Evolutionary conservation across 768 basidiomycete genomes (phyloP).

Genomic region (Albatrellus ellisii): DNA sequence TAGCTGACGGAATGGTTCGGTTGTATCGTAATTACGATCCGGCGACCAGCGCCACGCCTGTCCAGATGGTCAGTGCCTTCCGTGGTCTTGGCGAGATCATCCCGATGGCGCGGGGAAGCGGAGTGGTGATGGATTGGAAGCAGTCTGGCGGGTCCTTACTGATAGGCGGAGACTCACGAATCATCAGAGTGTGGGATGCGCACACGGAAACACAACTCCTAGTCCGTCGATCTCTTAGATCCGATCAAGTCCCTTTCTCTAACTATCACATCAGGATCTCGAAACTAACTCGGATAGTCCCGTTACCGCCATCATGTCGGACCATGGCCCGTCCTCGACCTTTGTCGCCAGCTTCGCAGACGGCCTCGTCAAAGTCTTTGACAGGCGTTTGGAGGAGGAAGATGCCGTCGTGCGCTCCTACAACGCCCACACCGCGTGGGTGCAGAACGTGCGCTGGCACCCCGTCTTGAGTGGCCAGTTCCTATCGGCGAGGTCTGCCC

Average conservation of each 20-base stretch:
- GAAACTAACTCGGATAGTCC: slow-evolving; percentile 85
- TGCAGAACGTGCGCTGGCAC: slow-evolving; percentile 84
- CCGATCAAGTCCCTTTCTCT: background rate
- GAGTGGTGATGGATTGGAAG: slow-evolving; percentile 88
- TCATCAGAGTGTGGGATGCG: slow-evolving; percentile 91
- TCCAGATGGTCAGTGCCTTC: slow-evolving; percentile 93
- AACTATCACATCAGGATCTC: slow-evolving; percentile 46
- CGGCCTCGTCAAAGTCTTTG: slow-evolving; percentile 81
- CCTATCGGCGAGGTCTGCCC: slow-evolving; percentile 73
- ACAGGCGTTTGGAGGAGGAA: slow-evolving; percentile 75
- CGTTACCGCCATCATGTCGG: slow-evolving; percentile 74
- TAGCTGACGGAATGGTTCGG: slow-evolving; percentile 87
- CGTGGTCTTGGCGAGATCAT: slow-evolving; percentile 73
- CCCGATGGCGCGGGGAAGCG: slow-evolving; percentile 62
- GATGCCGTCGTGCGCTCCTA: slow-evolving; percentile 75
- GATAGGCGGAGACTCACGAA: slow-evolving; percentile 84
- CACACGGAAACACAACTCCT: slow-evolving; percentile 69
- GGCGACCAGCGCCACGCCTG: slow-evolving; percentile 47
- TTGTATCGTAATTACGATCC: slow-evolving; percentile 89
- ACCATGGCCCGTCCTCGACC: slow-evolving; percentile 59
- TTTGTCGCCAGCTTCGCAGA: slow-evolving; percentile 91
- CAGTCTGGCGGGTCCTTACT: slow-evolving; percentile 75
- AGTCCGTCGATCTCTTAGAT: slow-evolving; percentile 28
- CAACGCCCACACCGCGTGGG: slow-evolving; percentile 68
- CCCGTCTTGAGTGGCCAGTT: slow-evolving; percentile 55